Conservation (phyloP, 2,329 filamentous ascomycete genomes). For the Cadophora luteo-olivacea region DNA sequence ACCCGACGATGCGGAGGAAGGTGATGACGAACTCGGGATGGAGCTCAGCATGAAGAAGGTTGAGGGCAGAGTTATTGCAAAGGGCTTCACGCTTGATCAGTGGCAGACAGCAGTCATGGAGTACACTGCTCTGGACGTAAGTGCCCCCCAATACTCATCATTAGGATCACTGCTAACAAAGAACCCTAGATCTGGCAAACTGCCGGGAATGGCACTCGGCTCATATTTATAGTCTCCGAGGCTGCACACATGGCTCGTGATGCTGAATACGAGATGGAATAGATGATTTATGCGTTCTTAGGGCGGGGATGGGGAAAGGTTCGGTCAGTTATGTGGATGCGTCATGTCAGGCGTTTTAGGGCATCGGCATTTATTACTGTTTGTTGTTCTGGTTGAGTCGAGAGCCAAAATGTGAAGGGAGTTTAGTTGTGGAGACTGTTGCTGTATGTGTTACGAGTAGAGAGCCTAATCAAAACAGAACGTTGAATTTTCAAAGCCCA, state of each 20-base stretch:
- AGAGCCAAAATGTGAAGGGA: slow-evolving; percentile 8
- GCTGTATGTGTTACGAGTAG: not conserved
- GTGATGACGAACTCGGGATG: slow-evolving; percentile 70
- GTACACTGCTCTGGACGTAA: slow-evolving; percentile 88
- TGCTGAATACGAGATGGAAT: slow-evolving; percentile 31
- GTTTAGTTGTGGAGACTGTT: slow-evolving; percentile 2
- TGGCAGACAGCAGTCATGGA: slow-evolving; percentile 86
- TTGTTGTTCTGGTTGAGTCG: slow-evolving; percentile 1
- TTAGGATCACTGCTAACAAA: slow-evolving; percentile 47
- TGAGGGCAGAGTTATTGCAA: slow-evolving; percentile 88
- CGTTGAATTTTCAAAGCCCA: not conserved
- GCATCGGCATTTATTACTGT: not conserved
- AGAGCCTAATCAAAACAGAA: not conserved
- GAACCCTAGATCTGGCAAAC: slow-evolving; percentile 76
- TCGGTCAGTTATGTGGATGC: slow-evolving; percentile 5
- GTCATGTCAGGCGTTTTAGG: slow-evolving; percentile 21
- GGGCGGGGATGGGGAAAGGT: not conserved
- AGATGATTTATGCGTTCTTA: not conserved
- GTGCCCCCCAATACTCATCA: slow-evolving; percentile 49
- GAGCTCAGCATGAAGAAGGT: slow-evolving; percentile 90
- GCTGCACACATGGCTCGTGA: slow-evolving; percentile 50
- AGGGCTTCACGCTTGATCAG: slow-evolving; percentile 96
- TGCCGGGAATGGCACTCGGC: slow-evolving; percentile 69
- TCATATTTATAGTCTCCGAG: slow-evolving; percentile 72
- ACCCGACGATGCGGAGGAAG: slow-evolving; percentile 58